Evolutionary conservation across 225 moss, liverwort and hornwort genomes (phyloP).

Genomic region (Anthoceros angustus): DNA sequence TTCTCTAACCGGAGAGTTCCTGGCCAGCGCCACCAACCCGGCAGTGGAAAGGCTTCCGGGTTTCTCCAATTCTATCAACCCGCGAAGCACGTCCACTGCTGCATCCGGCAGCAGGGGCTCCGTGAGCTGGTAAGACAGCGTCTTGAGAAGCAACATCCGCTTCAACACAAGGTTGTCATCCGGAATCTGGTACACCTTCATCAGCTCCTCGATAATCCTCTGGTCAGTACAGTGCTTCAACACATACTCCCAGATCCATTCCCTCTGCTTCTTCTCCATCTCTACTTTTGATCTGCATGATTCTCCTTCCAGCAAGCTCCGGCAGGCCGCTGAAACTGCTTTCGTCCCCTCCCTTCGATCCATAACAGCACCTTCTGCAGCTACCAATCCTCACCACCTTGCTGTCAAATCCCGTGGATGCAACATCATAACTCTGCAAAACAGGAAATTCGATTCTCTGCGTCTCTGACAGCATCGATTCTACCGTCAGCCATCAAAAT

Average conservation of each 20-base stretch:
- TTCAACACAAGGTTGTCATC: constrained; percentile 16
- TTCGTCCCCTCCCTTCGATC: constrained; percentile 4
- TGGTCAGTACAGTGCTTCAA: constrained; percentile 17
- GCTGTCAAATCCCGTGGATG: no score
- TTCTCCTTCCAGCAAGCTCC: constrained; percentile 8
- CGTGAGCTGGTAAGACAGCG: constrained; percentile 17
- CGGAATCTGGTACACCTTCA: constrained; percentile 19
- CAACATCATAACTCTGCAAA: no score
- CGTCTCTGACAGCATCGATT: no score
- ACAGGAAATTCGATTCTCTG: no score
- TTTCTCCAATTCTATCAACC: constrained; percentile 9
- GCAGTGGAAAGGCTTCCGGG: no score
- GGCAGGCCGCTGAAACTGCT: constrained; percentile 13
- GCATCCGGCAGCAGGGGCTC: constrained; percentile 14
- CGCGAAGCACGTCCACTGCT: constrained; percentile 20
- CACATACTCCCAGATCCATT: constrained; percentile 41
- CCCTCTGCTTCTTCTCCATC: constrained; percentile 24
- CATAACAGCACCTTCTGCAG: not conserved
- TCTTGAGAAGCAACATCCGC: constrained; percentile 18
- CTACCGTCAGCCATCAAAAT: no score
- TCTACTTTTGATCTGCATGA: constrained; percentile 7
- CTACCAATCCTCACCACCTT: no score
- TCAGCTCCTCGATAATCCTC: constrained; percentile 16
- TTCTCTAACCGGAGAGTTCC: no score
- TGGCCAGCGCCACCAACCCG: no score